These are phyloP conservation scores for Fusarium subglutinans DNA, from an alignment of 2,329 filamentous ascomycete genomes.

Conservation along the genomic window DNA sequence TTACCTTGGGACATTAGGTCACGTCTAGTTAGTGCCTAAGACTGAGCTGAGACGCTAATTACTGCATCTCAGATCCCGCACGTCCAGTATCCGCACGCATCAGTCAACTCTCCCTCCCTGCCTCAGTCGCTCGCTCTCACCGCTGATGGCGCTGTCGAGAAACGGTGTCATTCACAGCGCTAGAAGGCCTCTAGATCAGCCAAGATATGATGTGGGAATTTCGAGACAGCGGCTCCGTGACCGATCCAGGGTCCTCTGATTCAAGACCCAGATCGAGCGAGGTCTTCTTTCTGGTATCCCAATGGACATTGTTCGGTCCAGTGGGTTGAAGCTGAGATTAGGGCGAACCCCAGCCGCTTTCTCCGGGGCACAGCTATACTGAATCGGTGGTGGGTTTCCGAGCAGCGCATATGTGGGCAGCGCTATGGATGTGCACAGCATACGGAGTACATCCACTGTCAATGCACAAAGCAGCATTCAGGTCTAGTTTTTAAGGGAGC, in stretches of 20 bases:
- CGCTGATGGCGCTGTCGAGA: constrained; percentile 5
- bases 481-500: background rate
- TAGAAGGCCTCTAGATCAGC: constrained; percentile 7
- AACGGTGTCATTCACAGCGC: constrained; percentile 11
- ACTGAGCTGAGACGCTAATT: constrained; percentile 11
- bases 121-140: constrained; percentile 3
- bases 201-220: constrained; percentile 3
- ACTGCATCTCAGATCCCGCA: constrained; percentile 18
- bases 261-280: constrained; percentile 5
- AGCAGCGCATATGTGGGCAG: constrained; percentile 3
- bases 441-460: background rate
- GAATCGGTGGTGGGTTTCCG: constrained; percentile 21
- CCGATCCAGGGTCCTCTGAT: constrained; percentile 21
- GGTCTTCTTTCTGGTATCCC: constrained; percentile 1
- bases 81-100: background rate
- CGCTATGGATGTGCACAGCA: background rate
- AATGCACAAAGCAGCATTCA: background rate
- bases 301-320: background rate
- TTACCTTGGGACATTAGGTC: background rate
- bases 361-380: constrained; percentile 13
- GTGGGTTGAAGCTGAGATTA: constrained; percentile 5
- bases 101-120: background rate
- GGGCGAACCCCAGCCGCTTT: constrained; percentile 16
- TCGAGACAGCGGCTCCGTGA: constrained; percentile 29
- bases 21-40: constrained; percentile 3